Percentiles rank a stretch among this genome's conserved stretches.
These are phyloP conservation scores for Heterobasidion irregulare DNA, from an alignment of 1,284 basidiomycete species.

Conservation along the genomic window DNA sequence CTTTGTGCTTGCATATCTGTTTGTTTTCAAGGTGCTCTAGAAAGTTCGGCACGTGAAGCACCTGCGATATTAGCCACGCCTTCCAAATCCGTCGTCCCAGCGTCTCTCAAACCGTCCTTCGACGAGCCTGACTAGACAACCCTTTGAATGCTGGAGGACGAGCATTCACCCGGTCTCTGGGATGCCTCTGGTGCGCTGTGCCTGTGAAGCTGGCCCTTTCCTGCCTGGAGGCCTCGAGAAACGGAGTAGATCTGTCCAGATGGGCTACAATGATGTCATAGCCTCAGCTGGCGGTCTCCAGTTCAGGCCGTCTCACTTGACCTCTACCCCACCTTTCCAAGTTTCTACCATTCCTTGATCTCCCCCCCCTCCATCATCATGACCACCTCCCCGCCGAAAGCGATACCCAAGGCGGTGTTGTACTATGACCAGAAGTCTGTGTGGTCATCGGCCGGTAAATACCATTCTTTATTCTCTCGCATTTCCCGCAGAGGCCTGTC, in stretches of 20 bases:
- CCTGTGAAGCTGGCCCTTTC: too few relatives aligned
- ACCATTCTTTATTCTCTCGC: background rate
- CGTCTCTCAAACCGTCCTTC: background rate
- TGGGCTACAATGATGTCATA: background rate
- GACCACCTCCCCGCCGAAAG: conserved; percentile 10
- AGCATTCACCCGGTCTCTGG: too few relatives aligned
- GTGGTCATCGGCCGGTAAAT: conserved; percentile 57
- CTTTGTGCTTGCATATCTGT: too few relatives aligned
- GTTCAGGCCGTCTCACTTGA: background rate
- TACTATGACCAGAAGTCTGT: conserved; percentile 43
- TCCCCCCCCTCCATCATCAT: background rate
- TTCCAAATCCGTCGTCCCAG: background rate
- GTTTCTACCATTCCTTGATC: background rate
- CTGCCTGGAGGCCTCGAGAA: too few relatives aligned
- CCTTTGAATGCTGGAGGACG: too few relatives aligned
- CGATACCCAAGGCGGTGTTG: conserved; percentile 25
- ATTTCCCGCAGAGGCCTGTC: background rate
- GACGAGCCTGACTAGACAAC: background rate
- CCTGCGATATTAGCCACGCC: background rate
- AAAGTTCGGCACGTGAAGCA: conserved; percentile 9
- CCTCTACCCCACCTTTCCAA: background rate
- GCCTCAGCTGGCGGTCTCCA: background rate
- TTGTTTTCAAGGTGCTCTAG: conserved; percentile 3
- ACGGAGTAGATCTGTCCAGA: too few relatives aligned
- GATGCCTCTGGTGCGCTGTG: too few relatives aligned